Conservation (phyloP, 108 stramenopile species). For the Stephanodiscus minutulus region DNA sequence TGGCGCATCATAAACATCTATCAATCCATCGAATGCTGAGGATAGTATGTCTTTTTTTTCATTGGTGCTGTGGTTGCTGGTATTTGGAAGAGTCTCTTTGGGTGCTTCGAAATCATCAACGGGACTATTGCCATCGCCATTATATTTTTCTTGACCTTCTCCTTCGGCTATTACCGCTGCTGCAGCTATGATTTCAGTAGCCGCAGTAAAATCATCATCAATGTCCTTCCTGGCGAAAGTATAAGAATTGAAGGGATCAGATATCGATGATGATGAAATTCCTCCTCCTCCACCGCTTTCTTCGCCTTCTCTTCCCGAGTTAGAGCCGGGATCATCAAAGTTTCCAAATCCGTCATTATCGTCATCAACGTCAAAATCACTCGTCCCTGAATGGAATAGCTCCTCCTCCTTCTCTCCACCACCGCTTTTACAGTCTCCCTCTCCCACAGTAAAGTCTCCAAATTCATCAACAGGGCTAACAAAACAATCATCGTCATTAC, state of each 20-base stretch:
- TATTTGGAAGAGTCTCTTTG: neutral
- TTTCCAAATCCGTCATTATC: neutral
- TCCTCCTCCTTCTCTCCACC: no score
- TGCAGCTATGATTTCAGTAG: neutral
- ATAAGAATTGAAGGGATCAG: neutral
- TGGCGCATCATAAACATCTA: conserved; percentile 45
- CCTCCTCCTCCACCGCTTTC: neutral
- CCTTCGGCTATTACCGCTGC: neutral
- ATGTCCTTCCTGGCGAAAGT: neutral
- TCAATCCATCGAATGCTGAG: conserved; percentile 39
- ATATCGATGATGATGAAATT: neutral
- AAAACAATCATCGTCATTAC: neutral
- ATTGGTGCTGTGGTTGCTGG: neutral
- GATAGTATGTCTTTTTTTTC: neutral
- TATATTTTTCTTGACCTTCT: neutral
- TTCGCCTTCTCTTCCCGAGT: neutral
- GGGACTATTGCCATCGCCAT: neutral
- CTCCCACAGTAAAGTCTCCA: neutral
- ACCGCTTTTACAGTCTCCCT: neutral
- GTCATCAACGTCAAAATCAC: neutral
- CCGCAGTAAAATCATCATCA: neutral
- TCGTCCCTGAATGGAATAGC: neutral
- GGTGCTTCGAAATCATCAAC: neutral
- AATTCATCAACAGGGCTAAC: neutral
- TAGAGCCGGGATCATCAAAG: neutral